phyloP scores from a whole-genome alignment of 2,329 filamentous ascomycete genomes.

The Fusarium equiseti region DNA sequence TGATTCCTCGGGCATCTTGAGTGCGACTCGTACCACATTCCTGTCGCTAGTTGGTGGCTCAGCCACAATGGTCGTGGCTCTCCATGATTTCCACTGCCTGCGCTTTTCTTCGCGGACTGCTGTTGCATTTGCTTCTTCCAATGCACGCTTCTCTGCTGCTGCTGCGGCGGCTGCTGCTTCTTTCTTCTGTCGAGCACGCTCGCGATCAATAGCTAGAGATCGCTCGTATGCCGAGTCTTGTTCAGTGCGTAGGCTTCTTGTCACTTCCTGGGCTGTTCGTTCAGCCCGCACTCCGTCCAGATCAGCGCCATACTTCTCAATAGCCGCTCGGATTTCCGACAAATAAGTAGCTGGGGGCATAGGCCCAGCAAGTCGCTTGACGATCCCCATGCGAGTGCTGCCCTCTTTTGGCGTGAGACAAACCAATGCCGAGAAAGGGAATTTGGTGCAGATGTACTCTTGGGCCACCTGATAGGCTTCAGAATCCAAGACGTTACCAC shows the following conservation, averaged over 20 bases:
- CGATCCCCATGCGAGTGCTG: slow-evolving; percentile 88
- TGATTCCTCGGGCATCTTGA: slow-evolving; percentile 70
- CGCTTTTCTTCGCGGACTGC: slow-evolving; percentile 58
- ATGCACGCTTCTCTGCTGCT: slow-evolving; percentile 73
- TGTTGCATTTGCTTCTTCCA: slow-evolving; percentile 72
- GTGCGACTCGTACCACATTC: slow-evolving; percentile 77
- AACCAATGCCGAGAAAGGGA: slow-evolving; percentile 88
- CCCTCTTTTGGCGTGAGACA: slow-evolving; percentile 89
- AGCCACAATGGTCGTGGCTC: slow-evolving; percentile 72
- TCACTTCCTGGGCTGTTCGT: slow-evolving; percentile 82
- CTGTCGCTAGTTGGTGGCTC: slow-evolving; percentile 75
- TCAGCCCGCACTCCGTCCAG: slow-evolving; percentile 80
- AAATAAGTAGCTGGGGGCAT: slow-evolving; percentile 78
- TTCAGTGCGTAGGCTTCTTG: slow-evolving; percentile 83
- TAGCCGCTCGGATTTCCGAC: slow-evolving; percentile 78
- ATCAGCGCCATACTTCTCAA: slow-evolving; percentile 80
- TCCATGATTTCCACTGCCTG: slow-evolving; percentile 84
- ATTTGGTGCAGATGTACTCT: slow-evolving; percentile 90
- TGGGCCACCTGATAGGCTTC: slow-evolving; percentile 95
- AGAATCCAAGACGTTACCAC: slow-evolving; percentile 89
- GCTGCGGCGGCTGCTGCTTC: slow-evolving; percentile 81
- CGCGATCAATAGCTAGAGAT: slow-evolving; percentile 87
- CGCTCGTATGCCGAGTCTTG: slow-evolving; percentile 96
- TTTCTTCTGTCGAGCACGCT: slow-evolving; percentile 79
- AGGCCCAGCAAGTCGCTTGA: slow-evolving; percentile 81